Percentiles rank a stretch among this genome's conserved stretches.
Evolutionary conservation across 371 early-diverging fungal genomes (phyloP).

Genomic region (Entomophthora muscae): DNA sequence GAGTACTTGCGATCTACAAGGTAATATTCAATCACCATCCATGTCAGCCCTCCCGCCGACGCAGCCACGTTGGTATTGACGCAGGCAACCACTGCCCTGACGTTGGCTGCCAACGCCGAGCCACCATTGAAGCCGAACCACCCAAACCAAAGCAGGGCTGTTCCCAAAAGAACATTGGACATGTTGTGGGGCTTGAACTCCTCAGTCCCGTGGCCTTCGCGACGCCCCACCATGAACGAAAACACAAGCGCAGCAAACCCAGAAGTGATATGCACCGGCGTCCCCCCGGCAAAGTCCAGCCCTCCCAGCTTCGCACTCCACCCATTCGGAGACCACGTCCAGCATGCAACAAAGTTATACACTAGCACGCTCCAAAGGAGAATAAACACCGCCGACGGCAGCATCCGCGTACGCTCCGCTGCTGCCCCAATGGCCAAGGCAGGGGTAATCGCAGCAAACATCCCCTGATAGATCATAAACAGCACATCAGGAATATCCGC

Average conservation of each 20-base stretch:
- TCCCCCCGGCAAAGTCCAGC: slow-evolving; percentile 77
- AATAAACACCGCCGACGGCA: slow-evolving; percentile 73
- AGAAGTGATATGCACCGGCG: slow-evolving; percentile 79
- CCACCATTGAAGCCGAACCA: slow-evolving; percentile 85
- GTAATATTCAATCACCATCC: slow-evolving; percentile 61
- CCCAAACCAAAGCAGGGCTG: slow-evolving; percentile 78
- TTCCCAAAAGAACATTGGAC: slow-evolving; percentile 72
- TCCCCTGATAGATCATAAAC: slow-evolving; percentile 57
- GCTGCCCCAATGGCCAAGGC: slow-evolving; percentile 80
- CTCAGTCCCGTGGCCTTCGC: slow-evolving; percentile 41
- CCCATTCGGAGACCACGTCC: slow-evolving; percentile 80
- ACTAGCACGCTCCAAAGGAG: slow-evolving; percentile 85
- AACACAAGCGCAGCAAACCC: slow-evolving; percentile 82
- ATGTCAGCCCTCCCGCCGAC: slow-evolving; percentile 61
- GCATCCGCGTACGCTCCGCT: slow-evolving; percentile 70
- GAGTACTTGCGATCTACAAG: slow-evolving; percentile 46
- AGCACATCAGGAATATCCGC: slow-evolving; percentile 43
- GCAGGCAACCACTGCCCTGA: slow-evolving; percentile 80
- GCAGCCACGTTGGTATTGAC: slow-evolving; percentile 74
- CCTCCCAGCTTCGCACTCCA: slow-evolving; percentile 59
- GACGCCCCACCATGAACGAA: slow-evolving; percentile 68
- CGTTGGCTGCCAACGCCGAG: slow-evolving; percentile 57
- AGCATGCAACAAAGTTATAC: slow-evolving; percentile 73
- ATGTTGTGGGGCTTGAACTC: slow-evolving; percentile 76
- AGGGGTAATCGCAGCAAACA: slow-evolving; percentile 70